phyloP scores from a whole-genome alignment of 768 basidiomycete species.

The Tulasnella calospora region DNA sequence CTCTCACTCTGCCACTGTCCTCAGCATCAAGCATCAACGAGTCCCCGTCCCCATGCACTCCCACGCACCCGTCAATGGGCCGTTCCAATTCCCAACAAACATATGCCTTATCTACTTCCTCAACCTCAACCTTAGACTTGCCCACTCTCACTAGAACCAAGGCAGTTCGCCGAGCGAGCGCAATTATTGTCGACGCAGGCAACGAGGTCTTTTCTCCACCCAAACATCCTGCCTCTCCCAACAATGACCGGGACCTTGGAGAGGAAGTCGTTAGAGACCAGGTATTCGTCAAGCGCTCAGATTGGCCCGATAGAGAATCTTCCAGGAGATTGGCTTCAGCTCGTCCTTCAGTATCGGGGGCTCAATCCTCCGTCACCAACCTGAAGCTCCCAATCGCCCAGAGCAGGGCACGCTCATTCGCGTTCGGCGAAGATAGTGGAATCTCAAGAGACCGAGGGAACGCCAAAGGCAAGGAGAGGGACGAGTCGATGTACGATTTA shows the following conservation, averaged over 20 bases:
- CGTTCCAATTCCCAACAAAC: constrained; percentile 36
- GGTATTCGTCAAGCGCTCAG: constrained; percentile 61
- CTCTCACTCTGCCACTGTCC: background rate
- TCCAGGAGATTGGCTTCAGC: background rate
- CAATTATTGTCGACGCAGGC: constrained; percentile 11
- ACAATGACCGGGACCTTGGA: background rate
- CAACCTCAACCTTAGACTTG: background rate
- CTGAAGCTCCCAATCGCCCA: background rate
- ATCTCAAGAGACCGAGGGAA: constrained; percentile 6
- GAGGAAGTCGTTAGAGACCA: constrained; percentile 54
- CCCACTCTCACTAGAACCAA: background rate
- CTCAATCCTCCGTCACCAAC: background rate
- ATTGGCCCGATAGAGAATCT: constrained; percentile 77
- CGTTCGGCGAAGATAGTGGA: background rate
- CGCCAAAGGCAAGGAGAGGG: constrained; percentile 19
- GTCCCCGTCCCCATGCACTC: constrained; percentile 4
- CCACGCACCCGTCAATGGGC: background rate
- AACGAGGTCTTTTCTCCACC: constrained; percentile 2
- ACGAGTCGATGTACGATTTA: constrained; percentile 12
- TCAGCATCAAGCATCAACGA: background rate
- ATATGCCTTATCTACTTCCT: constrained; percentile 31
- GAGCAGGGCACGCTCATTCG: constrained; percentile 27
- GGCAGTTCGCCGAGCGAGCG: constrained; percentile 15
- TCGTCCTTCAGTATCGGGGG: background rate
- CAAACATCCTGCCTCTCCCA: constrained; percentile 31